Percentiles rank a stretch among this genome's conserved stretches.
phyloP scores from a whole-genome alignment of 192 early-diverging fungal genomes.

The Coemansia sp. region DNA sequence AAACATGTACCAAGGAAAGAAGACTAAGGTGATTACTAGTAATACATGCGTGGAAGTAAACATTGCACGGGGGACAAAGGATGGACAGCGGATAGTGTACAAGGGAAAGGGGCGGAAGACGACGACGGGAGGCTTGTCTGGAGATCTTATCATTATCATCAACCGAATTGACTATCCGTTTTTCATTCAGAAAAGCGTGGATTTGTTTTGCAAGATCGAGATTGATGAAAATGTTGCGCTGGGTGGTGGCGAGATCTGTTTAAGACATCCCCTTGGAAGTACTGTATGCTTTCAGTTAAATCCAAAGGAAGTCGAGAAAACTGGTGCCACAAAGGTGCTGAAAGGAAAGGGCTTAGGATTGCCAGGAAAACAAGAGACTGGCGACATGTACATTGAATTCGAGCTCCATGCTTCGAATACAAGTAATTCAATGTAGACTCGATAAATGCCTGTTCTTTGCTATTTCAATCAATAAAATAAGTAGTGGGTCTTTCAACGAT shows the following conservation, averaged over 20 bases:
- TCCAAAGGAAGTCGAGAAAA: constrained; percentile 15
- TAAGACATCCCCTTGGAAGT: constrained; percentile 25
- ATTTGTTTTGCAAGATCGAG: constrained; percentile 24
- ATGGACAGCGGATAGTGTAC: constrained; percentile 26
- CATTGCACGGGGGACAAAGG: constrained; percentile 16
- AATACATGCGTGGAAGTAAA: constrained; percentile 17
- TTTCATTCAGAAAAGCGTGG: neutral
- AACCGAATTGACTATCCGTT: constrained; percentile 31
- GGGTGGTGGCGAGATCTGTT: constrained; percentile 19
- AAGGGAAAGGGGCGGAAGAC: constrained; percentile 12
- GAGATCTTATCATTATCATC: constrained; percentile 28
- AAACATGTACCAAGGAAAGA: constrained; percentile 28
- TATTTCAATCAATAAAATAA: neutral
- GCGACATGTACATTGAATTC: constrained; percentile 26
- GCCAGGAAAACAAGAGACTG: constrained; percentile 1
- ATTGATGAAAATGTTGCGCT: constrained; percentile 21
- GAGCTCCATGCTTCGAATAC: constrained; percentile 15
- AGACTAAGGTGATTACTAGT: constrained; percentile 19
- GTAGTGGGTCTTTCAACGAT: too few relatives aligned
- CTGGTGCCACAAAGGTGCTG: constrained; percentile 16
- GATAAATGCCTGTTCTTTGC: neutral
- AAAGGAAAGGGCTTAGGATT: constrained; percentile 11
- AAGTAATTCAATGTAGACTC: constrained; percentile 9
- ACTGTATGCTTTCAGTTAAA: constrained; percentile 12
- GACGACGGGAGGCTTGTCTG: neutral